These are phyloP conservation scores for Microthlaspi erraticum DNA, from an alignment of 345 rosid genomes.

Conservation along the genomic window DNA sequence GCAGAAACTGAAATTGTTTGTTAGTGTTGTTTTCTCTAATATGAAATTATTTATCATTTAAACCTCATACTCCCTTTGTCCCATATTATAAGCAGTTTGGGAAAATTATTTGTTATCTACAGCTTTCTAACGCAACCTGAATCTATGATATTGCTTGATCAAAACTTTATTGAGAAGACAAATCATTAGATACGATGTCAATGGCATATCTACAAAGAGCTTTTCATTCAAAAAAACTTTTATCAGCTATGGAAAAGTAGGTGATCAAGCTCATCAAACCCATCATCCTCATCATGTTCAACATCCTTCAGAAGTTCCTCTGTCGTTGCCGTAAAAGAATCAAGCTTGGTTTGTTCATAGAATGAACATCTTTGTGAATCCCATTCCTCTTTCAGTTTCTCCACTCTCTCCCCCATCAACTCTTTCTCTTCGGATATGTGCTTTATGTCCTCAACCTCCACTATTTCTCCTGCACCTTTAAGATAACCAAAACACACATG, in stretches of 20 bases:
- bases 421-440: no score
- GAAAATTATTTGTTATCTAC: no score
- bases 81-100: no score
- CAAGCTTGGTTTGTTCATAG: constrained; percentile 47
- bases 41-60: no score
- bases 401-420: constrained; percentile 48
- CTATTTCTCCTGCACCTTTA: constrained; percentile 53
- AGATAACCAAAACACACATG: constrained; percentile 1
- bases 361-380: not conserved
- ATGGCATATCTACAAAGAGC: not conserved
- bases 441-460: constrained; percentile 29
- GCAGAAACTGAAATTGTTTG: no score
- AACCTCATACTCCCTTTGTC: no score
- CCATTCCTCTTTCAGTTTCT: no score
- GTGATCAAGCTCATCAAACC: constrained; percentile 53
- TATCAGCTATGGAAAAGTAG: constrained; percentile 38
- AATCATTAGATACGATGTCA: constrained; percentile 14
- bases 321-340: constrained; percentile 23
- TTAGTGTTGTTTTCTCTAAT: no score
- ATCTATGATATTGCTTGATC: not conserved
- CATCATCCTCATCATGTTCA: constrained; percentile 34
- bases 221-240: not conserved
- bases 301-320: constrained; percentile 5
- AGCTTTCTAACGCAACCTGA: no score
- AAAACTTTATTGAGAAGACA: not conserved